Evolutionary conservation across 768 basidiomycete genomes (phyloP).

Genomic region (Trametes meyenii): DNA sequence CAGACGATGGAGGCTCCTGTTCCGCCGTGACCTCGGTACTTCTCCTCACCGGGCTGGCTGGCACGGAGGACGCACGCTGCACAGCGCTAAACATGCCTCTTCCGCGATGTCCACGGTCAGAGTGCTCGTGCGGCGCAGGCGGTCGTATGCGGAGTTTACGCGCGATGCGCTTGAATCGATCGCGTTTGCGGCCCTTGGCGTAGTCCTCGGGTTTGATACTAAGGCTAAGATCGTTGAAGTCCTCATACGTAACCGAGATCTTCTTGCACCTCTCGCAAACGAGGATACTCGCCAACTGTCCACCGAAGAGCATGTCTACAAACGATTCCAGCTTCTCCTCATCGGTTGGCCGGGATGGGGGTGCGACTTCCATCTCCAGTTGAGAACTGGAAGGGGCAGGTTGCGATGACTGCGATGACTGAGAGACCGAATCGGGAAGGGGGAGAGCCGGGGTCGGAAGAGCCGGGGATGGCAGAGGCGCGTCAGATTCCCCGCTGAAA

Average conservation of each 20-base stretch:
- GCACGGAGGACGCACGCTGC: constrained; percentile 60
- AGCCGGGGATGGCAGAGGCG: constrained; percentile 4
- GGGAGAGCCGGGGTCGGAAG: neutral
- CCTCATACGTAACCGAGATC: constrained; percentile 90
- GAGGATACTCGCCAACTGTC: constrained; percentile 85
- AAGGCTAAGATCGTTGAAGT: constrained; percentile 92
- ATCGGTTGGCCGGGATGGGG: constrained; percentile 31
- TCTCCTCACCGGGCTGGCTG: constrained; percentile 40
- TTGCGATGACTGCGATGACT: neutral
- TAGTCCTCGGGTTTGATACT: constrained; percentile 87
- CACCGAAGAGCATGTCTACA: constrained; percentile 90
- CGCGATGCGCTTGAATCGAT: constrained; percentile 74
- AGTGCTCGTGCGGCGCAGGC: constrained; percentile 7
- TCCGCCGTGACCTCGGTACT: constrained; percentile 42
- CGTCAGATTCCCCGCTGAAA: neutral
- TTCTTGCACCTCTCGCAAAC: constrained; percentile 95
- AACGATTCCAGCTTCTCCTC: constrained; percentile 67
- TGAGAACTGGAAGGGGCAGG: neutral
- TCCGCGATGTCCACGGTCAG: neutral
- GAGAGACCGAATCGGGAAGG: neutral
- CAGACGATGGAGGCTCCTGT: constrained; percentile 40
- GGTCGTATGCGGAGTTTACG: constrained; percentile 51
- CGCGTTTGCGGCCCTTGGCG: constrained; percentile 70
- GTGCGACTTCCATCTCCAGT: neutral
- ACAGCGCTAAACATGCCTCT: constrained; percentile 9